Evolutionary conservation across 805 yeast genomes (phyloP).

Genomic region (Hanseniaspora clermontiae): DNA sequence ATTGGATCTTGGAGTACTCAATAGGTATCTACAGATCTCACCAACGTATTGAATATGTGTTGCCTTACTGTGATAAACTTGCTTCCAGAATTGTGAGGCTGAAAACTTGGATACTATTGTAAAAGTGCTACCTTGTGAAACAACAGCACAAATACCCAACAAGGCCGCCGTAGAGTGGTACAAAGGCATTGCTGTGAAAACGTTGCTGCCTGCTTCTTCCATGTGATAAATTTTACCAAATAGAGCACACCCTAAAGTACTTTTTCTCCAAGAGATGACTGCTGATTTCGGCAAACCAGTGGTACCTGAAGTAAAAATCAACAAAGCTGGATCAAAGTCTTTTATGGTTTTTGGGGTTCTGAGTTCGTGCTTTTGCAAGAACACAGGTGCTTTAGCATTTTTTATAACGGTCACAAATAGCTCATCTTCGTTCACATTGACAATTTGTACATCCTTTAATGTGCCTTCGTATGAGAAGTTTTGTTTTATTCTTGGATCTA

Average conservation of each 20-base stretch:
- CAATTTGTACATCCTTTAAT: constrained; percentile 25
- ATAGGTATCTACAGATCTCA: constrained; percentile 78
- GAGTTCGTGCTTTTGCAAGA: constrained; percentile 42
- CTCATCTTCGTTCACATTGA: constrained; percentile 37
- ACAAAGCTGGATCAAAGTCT: constrained; percentile 51
- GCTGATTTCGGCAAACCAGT: constrained; percentile 93
- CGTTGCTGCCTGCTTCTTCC: constrained; percentile 35
- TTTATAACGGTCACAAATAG: constrained; percentile 32
- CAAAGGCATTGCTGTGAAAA: constrained; percentile 87
- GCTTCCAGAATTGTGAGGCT: constrained; percentile 79
- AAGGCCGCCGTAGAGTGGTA: constrained; percentile 91
- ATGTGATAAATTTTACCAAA: constrained; percentile 61
- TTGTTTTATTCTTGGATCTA: constrained; percentile 60
- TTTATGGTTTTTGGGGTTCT: constrained; percentile 44
- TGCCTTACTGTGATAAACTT: constrained; percentile 55
- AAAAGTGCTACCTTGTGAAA: constrained; percentile 57
- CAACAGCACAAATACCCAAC: constrained; percentile 64
- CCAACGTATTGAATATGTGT: constrained; percentile 90
- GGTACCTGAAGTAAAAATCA: constrained; percentile 87
- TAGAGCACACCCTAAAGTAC: constrained; percentile 53
- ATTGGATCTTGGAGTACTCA: constrained; percentile 45
- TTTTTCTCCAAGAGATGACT: constrained; percentile 81
- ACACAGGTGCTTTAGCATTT: constrained; percentile 32
- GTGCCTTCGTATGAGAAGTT: constrained; percentile 28
- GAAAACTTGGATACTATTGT: constrained; percentile 75